These are phyloP conservation scores for Stachybotrys echinatus DNA, from an alignment of 2,329 filamentous ascomycete species.

Conservation along the genomic window DNA sequence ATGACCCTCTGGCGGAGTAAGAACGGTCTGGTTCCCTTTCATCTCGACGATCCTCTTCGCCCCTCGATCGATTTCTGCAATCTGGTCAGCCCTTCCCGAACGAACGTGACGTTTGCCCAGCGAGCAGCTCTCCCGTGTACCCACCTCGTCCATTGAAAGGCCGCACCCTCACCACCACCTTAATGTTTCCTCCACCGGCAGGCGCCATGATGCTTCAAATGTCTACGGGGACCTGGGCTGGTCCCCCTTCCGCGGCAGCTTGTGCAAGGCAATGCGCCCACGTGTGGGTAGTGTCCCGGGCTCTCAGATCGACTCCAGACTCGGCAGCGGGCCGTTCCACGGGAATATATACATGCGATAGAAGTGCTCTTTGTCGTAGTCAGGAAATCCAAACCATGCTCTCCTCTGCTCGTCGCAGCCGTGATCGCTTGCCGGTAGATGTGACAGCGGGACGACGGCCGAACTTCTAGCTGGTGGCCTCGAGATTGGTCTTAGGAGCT, in stretches of 20 bases:
- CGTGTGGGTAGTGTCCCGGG: slow-evolving; percentile 8
- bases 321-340: not conserved
- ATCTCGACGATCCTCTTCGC: slow-evolving; percentile 98
- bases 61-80: slow-evolving; percentile 76
- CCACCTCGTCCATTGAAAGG: slow-evolving; percentile 94
- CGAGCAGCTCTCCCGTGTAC: slow-evolving; percentile 14
- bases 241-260: slow-evolving; percentile 23
- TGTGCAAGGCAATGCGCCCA: slow-evolving; percentile 20
- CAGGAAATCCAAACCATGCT: not conserved
- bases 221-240: slow-evolving; percentile 27
- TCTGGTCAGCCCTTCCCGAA: slow-evolving; percentile 11
- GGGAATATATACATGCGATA: not conserved
- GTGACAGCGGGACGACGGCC: no score
- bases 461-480: no score
- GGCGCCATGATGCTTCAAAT: slow-evolving; percentile 30
- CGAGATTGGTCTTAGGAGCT: not conserved
- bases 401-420: not conserved
- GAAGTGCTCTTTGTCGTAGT: not conserved
- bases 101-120: not conserved
- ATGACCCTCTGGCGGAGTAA: slow-evolving; percentile 65
- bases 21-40: slow-evolving; percentile 86
- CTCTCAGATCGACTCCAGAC: slow-evolving; percentile 1
- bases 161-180: slow-evolving; percentile 95
- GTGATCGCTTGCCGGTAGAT: not conserved
- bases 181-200: slow-evolving; percentile 89